Conservation (phyloP, 2,329 filamentous ascomycete genomes). For the Lachnellula subtilissima region DNA sequence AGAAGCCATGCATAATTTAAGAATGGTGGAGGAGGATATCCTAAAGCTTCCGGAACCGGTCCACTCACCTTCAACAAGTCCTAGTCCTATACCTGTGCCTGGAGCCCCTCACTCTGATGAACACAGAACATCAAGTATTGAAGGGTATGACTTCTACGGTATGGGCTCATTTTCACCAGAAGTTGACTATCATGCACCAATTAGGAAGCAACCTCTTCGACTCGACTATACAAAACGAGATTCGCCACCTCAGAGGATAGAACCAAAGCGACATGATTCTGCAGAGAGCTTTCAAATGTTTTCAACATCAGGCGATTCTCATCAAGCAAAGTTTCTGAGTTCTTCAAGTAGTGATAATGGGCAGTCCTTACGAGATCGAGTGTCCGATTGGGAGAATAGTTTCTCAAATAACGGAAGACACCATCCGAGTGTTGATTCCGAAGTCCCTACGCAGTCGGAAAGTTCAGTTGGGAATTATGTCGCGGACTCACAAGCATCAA, state of each 20-base stretch:
- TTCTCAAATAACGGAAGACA: conserved; percentile 11
- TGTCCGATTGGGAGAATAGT: conserved; percentile 30
- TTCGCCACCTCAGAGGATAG: conserved; percentile 17
- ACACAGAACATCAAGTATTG: conserved; percentile 30
- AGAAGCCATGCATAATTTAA: conserved; percentile 23
- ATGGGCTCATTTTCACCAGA: conserved; percentile 47
- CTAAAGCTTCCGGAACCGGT: conserved; percentile 26
- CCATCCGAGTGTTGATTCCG: conserved; percentile 23
- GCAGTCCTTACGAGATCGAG: conserved; percentile 20
- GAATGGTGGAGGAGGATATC: conserved; percentile 29
- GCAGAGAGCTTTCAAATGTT: conserved; percentile 58
- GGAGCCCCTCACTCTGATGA: conserved; percentile 15
- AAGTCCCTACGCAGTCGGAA: conserved; percentile 10
- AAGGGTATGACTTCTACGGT: conserved; percentile 64
- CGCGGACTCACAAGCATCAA: conserved; percentile 6
- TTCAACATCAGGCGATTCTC: conserved; percentile 49
- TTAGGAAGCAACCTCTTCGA: conserved; percentile 36
- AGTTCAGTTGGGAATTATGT: conserved; percentile 13
- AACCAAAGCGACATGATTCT: conserved; percentile 48
- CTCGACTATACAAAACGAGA: conserved; percentile 29
- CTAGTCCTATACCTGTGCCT: conserved; percentile 26
- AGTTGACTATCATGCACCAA: conserved; percentile 47
- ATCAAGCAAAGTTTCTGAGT: conserved; percentile 34
- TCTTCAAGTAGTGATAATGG: conserved; percentile 33
- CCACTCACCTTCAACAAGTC: conserved; percentile 14